A percentile compares a stretch with the other conserved stretches of the same genome.
phyloP scores from a whole-genome alignment of 495 filamentous ascomycete species.

The Xylaria longipes region DNA sequence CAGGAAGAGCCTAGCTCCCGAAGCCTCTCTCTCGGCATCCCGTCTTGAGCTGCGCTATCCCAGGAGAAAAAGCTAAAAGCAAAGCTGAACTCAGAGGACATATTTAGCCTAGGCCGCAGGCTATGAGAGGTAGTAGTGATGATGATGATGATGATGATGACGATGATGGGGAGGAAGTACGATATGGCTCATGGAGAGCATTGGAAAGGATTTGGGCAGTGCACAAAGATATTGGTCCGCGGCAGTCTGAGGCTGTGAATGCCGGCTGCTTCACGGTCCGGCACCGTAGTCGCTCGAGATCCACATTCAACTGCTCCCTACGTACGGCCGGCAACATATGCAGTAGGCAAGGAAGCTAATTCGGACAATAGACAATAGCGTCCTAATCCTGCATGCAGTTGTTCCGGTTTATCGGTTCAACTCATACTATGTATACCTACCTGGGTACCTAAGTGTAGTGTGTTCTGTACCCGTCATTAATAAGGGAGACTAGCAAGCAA shows the following conservation, averaged over 20 bases:
- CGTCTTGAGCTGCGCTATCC: neutral
- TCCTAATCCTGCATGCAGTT: neutral
- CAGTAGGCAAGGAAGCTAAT: neutral
- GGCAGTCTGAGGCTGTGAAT: constrained; percentile 22
- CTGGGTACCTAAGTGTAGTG: too few species aligned
- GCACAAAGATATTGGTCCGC: constrained; percentile 1
- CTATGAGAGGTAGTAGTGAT: neutral
- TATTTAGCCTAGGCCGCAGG: neutral
- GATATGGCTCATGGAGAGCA: neutral
- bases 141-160: too few species aligned
- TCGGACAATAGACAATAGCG: neutral
- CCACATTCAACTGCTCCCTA: constrained; percentile 3
- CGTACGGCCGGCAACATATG: too few species aligned
- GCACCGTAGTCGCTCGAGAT: constrained; percentile 1
- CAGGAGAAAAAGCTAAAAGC: neutral
- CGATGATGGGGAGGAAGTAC: neutral
- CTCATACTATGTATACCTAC: neutral
- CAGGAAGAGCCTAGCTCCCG: neutral
- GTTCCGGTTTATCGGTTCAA: neutral
- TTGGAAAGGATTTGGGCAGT: constrained; percentile 3
- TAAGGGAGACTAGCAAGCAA: neutral
- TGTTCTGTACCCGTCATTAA: neutral
- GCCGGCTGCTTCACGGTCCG: constrained; percentile 19
- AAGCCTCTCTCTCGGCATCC: neutral
- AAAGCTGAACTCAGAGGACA: neutral